Percentiles rank a stretch among this genome's conserved stretches.
Conservation (phyloP, 2,329 filamentous ascomycete genomes). For the Exophiala mesophila region DNA sequence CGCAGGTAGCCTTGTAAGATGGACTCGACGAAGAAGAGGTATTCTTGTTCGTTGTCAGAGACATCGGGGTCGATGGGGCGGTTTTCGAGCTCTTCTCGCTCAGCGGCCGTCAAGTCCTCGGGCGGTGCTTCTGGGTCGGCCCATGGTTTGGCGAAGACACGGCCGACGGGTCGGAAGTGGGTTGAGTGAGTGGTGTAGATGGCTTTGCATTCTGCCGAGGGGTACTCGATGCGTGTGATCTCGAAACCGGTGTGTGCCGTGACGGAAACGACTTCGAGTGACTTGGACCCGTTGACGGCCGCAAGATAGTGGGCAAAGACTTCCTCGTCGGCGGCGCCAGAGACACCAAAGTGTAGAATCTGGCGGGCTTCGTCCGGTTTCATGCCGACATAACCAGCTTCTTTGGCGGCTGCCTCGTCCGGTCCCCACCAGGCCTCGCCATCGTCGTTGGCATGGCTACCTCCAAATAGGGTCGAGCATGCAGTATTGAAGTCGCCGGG, state of each 20-base stretch:
- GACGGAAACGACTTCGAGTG: slow-evolving; percentile 39
- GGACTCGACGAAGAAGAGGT: slow-evolving; percentile 65
- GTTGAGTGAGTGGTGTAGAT: slow-evolving; percentile 45
- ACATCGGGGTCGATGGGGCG: slow-evolving; percentile 9
- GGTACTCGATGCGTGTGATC: slow-evolving; percentile 49
- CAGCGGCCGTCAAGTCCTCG: slow-evolving; percentile 36
- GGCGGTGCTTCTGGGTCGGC: slow-evolving; percentile 38
- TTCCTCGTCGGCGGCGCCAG: slow-evolving; percentile 41
- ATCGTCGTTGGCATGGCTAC: slow-evolving; percentile 41
- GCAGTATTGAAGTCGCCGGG: slow-evolving; percentile 80
- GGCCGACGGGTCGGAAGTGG: slow-evolving; percentile 49
- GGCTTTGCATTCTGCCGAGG: slow-evolving; percentile 40
- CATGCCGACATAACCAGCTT: slow-evolving; percentile 34
- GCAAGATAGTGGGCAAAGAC: slow-evolving; percentile 36
- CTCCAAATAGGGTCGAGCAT: slow-evolving; percentile 63
- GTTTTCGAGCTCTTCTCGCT: slow-evolving; percentile 15
- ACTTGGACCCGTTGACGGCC: slow-evolving; percentile 29
- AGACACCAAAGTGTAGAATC: slow-evolving; percentile 48
- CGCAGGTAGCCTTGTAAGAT: slow-evolving; percentile 53
- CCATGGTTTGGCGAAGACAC: slow-evolving; percentile 49
- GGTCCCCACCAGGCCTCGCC: slow-evolving; percentile 37
- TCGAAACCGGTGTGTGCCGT: slow-evolving; percentile 57
- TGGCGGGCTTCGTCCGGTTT: slow-evolving; percentile 44
- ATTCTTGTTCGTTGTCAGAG: slow-evolving; percentile 34
- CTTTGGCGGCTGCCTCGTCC: slow-evolving; percentile 28